Evolutionary conservation across 2,329 filamentous ascomycete species (phyloP).

Genomic region (Penicillium psychrosexuale): DNA sequence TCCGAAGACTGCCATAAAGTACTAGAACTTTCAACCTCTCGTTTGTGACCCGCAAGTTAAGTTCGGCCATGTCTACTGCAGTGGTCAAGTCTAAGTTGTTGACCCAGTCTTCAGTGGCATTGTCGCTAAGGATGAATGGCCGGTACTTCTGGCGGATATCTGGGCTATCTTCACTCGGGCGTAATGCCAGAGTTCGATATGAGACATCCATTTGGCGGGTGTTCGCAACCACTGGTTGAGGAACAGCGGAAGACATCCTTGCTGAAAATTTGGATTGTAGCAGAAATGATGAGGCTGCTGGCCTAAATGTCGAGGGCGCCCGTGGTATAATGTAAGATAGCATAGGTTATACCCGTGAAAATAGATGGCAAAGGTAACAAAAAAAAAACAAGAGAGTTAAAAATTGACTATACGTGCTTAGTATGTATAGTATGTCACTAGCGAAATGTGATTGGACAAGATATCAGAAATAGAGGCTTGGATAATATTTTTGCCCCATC

Average conservation of each 20-base stretch:
- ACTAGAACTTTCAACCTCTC: conserved; percentile 56
- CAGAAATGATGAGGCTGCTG: not conserved
- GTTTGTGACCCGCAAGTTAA: conserved; percentile 42
- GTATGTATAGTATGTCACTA: conserved; percentile 4
- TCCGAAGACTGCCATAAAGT: conserved; percentile 59
- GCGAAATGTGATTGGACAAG: not conserved
- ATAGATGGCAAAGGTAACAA: no score
- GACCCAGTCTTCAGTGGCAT: conserved; percentile 54
- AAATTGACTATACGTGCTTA: not conserved
- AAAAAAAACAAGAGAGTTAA: not conserved
- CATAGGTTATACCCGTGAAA: not conserved
- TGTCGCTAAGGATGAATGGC: conserved; percentile 53
- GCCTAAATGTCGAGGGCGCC: not conserved
- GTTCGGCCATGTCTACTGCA: conserved; percentile 50
- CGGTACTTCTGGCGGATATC: conserved; percentile 51
- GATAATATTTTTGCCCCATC: no score
- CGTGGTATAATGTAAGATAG: not conserved
- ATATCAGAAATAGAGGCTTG: no score
- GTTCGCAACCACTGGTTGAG: not conserved
- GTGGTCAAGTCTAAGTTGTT: conserved; percentile 55
- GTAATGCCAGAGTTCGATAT: conserved; percentile 44
- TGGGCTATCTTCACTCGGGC: conserved; percentile 47
- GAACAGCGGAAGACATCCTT: conserved; percentile 2
- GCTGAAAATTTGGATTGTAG: not conserved
- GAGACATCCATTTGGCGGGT: not conserved